phyloP scores from a whole-genome alignment of 1,284 basidiomycete species.

The Leccinum pachyderme region DNA sequence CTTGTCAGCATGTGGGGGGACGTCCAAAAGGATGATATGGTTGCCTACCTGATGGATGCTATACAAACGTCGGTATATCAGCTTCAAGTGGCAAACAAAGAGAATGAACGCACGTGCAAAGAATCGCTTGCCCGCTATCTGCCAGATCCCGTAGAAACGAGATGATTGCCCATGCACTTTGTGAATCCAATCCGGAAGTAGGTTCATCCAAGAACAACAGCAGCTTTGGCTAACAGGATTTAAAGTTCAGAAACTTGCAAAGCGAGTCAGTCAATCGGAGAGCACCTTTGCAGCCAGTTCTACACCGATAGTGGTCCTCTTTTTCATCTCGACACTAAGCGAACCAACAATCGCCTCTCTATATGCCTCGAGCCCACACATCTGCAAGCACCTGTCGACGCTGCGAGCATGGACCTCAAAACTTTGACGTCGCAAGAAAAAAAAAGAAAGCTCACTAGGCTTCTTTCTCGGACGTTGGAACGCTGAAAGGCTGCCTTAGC shows the following conservation, averaged over 20 bases:
- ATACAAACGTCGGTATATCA: neutral
- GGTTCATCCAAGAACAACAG: conserved; percentile 84
- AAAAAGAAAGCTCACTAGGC: conserved; percentile 58
- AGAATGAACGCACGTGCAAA: conserved; percentile 64
- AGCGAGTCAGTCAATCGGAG: neutral
- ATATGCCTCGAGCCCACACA: conserved; percentile 73
- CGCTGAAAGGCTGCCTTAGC: conserved; percentile 71
- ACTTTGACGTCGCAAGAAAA: neutral
- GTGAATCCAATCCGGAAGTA: conserved; percentile 85
- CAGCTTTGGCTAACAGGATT: conserved; percentile 52
- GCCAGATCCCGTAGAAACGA: conserved; percentile 79
- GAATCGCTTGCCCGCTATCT: conserved; percentile 71
- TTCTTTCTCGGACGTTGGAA: conserved; percentile 72
- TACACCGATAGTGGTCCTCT: conserved; percentile 81
- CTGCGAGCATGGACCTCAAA: conserved; percentile 32
- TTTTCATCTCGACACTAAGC: conserved; percentile 74
- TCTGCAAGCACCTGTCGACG: conserved; percentile 75
- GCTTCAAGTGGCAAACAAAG: conserved; percentile 3
- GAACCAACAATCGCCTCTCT: conserved; percentile 78
- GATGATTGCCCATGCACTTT: conserved; percentile 86
- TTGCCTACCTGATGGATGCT: conserved; percentile 26
- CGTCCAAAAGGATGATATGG: neutral
- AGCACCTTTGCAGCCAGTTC: conserved; percentile 72
- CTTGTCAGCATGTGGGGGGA: conserved; percentile 3
- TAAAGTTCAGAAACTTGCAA: conserved; percentile 13